Evolutionary conservation across 768 basidiomycete genomes (phyloP).

Genomic region (Mycena filopes): DNA sequence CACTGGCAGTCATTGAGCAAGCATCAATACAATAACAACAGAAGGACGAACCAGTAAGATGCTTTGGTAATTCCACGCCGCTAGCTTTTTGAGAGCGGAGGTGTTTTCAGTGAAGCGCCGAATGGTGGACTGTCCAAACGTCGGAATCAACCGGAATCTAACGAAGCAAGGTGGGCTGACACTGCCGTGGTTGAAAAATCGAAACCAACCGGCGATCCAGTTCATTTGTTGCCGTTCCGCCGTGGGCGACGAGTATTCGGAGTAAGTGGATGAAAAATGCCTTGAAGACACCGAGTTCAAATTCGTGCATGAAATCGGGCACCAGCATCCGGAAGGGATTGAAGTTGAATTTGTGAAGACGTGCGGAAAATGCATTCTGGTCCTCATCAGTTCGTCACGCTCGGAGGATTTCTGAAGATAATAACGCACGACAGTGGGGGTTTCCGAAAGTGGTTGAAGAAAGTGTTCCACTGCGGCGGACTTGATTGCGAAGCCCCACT

Average conservation of each 20-base stretch:
- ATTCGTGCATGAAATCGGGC: conserved; percentile 52
- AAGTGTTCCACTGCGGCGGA: too few species aligned
- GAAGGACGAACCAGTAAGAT: conserved; percentile 29
- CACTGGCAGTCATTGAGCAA: conserved; percentile 37
- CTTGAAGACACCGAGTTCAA: conserved; percentile 54
- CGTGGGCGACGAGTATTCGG: conserved; percentile 39
- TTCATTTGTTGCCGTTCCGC: conserved; percentile 24
- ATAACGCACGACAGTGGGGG: too few species aligned
- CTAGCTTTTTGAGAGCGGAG: conserved; percentile 38
- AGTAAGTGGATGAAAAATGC: conserved; percentile 49
- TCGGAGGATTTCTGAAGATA: not conserved
- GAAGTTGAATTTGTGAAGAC: conserved; percentile 33
- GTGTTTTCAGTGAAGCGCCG: conserved; percentile 33
- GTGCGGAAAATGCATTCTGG: conserved; percentile 48
- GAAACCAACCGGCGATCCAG: conserved; percentile 39
- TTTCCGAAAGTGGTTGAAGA: too few species aligned
- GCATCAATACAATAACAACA: not conserved
- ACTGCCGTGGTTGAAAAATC: not conserved
- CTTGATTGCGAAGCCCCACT: too few species aligned
- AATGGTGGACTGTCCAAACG: conserved; percentile 39
- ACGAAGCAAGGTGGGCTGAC: not conserved
- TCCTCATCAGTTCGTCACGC: not conserved
- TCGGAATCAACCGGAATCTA: conserved; percentile 32
- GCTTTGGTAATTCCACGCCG: conserved; percentile 39
- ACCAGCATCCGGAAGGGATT: conserved; percentile 42